Conservation (phyloP, 2,329 filamentous ascomycete genomes). For the Polychaeton citri region DNA sequence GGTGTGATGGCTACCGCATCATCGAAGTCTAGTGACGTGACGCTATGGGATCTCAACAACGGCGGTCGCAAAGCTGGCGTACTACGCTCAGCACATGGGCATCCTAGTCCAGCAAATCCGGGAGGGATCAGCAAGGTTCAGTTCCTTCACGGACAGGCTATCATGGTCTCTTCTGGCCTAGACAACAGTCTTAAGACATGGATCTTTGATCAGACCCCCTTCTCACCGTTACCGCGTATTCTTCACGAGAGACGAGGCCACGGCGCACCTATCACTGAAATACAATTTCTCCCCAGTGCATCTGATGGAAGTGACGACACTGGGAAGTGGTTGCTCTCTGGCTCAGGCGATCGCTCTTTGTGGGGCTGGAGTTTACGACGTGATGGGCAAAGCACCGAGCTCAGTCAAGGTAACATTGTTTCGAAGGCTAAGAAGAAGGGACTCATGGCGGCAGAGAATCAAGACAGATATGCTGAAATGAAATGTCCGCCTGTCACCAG, state of each 20-base stretch:
- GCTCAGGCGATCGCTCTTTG: constrained; percentile 75
- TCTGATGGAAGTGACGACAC: constrained; percentile 79
- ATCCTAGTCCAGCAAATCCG: constrained; percentile 54
- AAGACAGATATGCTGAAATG: constrained; percentile 42
- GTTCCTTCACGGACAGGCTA: constrained; percentile 77
- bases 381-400: constrained; percentile 83
- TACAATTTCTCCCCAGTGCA: constrained; percentile 75
- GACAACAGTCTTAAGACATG: constrained; percentile 93
- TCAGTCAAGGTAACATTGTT: constrained; percentile 80
- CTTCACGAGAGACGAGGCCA: constrained; percentile 82
- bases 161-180: constrained; percentile 77
- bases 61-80: constrained; percentile 78
- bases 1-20: constrained; percentile 93
- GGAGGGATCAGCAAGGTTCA: constrained; percentile 79
- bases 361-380: constrained; percentile 95
- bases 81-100: constrained; percentile 76
- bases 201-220: constrained; percentile 90
- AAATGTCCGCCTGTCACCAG: constrained; percentile 88
- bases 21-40: constrained; percentile 68
- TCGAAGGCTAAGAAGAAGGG: constrained; percentile 82
- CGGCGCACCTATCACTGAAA: constrained; percentile 66
- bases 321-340: constrained; percentile 90
- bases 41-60: constrained; percentile 89
- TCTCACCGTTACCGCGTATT: constrained; percentile 72
- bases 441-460: constrained; percentile 36